Base-by-base conservation (phyloP, 2,329 filamentous ascomycete genomes). In the Colletotrichum orbiculare region DNA sequence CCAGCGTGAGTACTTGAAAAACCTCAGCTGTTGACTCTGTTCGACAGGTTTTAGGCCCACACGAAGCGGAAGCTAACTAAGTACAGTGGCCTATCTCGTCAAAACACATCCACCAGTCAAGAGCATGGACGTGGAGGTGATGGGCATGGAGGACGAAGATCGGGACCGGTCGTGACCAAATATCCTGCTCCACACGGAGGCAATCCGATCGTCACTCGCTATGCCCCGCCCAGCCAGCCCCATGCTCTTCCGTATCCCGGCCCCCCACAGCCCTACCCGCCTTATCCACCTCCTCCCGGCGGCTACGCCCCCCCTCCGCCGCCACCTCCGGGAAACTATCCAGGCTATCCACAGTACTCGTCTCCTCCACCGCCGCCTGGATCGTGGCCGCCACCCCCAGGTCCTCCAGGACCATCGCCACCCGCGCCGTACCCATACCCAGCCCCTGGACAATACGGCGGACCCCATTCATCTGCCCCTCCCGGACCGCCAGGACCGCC, bases 391-490 rank as follows among this genome's bases (percentile, higher is more conserved):
- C 54, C 52, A 17, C 59, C 64, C 9, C 49, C 64, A 11, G 50
- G 17, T 11, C 63, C 60, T 50, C 45, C 57, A 9, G 62, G 50
- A 8, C 61, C 55, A 35, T 56, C 65, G 8, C 50, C 9, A 7
- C 8, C 62, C 10, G 45, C 37, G 33, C 48, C 54, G 6, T 63
- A 57, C 13, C 54, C 53, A n/a, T 59, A 73, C 43, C 60, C 75
- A 57, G 64, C 70, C 53, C 66, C 73, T 58, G 71, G 71, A 64
- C 71, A 75, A 53, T 56, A 64, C 43, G 69, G 73, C 64, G 76
- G 71, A 33, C 77, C 74, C 49, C 69, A 68, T 45, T 67, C 68
- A 3, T 67, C 71, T 9, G 70, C 70, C 38, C 54, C 64, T 46
- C 67, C 63, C 55, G 71, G 71, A 37, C 61, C 74, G 37, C 66